Evolutionary conservation across 2,329 filamentous ascomycete genomes (phyloP), one percentile per base, ranked within the genome.

Genomic region (Fusarium oxysporum): DNA sequence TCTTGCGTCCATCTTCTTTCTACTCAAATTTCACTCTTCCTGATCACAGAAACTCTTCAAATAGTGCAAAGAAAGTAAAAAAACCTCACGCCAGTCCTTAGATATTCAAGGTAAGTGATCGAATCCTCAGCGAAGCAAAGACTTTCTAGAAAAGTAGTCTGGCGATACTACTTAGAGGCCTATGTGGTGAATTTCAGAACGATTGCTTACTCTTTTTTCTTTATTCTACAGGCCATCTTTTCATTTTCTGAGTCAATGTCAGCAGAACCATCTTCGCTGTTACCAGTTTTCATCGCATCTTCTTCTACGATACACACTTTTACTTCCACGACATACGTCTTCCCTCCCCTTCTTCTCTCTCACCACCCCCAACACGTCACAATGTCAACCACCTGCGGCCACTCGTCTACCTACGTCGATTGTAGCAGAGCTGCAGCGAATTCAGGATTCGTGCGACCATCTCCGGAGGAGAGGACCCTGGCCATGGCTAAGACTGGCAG

Each of bases 401-500:
- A 64, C 9, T 25, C 16, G 6, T 48, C 56, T 1, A 8, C 67
- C 12, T 68, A 47, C 17, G 44, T 59, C 25, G 61, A 72, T 13
- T 76, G 72, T 19, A 69, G 63, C 23, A 51, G 61, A 8, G 62
- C 68, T 30, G 73, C 74, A 1, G 51, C n/a, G 4, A 57, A 54
- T 10, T 51, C 56, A 21, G 72, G 67, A 9, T 77, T 78, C 21
- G 28, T 28, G 6, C 68, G 70, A 13, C 63, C 59, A 6, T n/a
- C 65, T 4, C 16, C 45, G 5, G 51, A 65, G 3, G 71, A 73
- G 19, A 56, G 72, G 21, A 32, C 76, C 4, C 51, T 57, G 1
- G 75, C 73, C 16, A 59, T 68, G 17, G 68, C 68, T 0, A 48
- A 57, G 3, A 73, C 54, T 16, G 81, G 81, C 1, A 74, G 77